Base-by-base conservation (phyloP, 2,329 filamentous ascomycete genomes). In the Aspergillus alliaceus region DNA sequence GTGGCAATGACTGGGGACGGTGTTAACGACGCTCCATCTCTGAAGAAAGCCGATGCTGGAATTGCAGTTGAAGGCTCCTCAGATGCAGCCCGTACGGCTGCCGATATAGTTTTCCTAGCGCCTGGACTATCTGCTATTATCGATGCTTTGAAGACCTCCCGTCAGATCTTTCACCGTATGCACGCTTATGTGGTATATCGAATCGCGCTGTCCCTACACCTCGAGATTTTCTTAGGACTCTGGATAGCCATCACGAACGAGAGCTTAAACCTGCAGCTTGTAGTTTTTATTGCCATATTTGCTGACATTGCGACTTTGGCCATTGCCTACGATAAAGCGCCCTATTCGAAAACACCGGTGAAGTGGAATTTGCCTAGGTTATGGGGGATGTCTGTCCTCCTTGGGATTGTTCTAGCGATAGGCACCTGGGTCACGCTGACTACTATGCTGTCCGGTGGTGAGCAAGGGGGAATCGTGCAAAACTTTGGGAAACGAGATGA, bases 1-100 rank as follows among this genome's bases (percentile, higher is more conserved):
- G 91, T 96, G 79, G 92, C 91, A 75, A 96, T 96, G 92, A 96
- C 91, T 78, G 91, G 91, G 83, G 92, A 96, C 68, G 91, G 91
- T 84, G 91, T 96, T 80, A 96, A 96, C 79, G 91, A 96, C 77
- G 91, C 91, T 64, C 90, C 91, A 63, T 96, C 91, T 29, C 82
- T 96, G 72, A 96, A 96, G 82, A 96, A 93, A 82, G 91, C 91
- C n/a, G 91, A 96, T 79, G 96, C 91, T 69, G 92, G 92, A 83
- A 96, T 96, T 80, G 92, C 92, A 63, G 91, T 96, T 69, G 90
- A 96, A 80, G 91, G 91, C 80, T 87, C 92, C 61, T 95, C 91
- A 27, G 92, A 96, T 74, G 92, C 91, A 73, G 92, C 92, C 69
- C 90, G 91, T 65, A 95, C 91, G 58, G 91, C 91, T 66, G 90